Conservation (phyloP, 768 basidiomycete genomes). For the Filobasidium floriforme region DNA sequence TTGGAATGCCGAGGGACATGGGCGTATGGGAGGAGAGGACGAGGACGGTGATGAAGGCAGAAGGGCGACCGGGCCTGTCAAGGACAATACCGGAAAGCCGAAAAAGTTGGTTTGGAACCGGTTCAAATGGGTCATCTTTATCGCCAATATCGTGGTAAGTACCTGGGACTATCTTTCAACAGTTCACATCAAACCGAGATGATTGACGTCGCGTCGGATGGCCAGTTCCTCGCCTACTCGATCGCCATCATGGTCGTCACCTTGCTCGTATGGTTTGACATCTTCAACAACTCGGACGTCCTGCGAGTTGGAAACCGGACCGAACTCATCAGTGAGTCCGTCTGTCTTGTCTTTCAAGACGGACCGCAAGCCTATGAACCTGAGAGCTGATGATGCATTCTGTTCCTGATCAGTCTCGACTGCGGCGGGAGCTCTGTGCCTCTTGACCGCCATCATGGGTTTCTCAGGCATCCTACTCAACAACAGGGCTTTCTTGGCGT, state of each 20-base stretch:
- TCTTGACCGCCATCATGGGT: slow-evolving; percentile 63
- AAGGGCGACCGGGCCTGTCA: slow-evolving; percentile 33
- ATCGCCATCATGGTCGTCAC: slow-evolving; percentile 58
- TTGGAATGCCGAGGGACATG: slow-evolving; percentile 48
- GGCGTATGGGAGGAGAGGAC: slow-evolving; percentile 52
- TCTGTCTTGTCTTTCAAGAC: background rate
- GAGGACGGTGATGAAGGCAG: slow-evolving; percentile 56
- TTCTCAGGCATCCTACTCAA: slow-evolving; percentile 75
- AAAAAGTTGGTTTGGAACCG: slow-evolving; percentile 62
- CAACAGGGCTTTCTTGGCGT: slow-evolving; percentile 70
- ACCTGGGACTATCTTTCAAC: background rate
- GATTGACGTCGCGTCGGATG: slow-evolving; percentile 3
- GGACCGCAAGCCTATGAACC: background rate
- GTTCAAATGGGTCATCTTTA: slow-evolving; percentile 75
- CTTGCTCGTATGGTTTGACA: slow-evolving; percentile 69
- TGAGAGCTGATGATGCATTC: slow-evolving; percentile 1
- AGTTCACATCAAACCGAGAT: background rate
- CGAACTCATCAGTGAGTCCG: slow-evolving; percentile 55
- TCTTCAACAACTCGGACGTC: slow-evolving; percentile 62
- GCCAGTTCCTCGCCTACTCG: slow-evolving; percentile 57
- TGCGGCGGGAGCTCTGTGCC: slow-evolving; percentile 54
- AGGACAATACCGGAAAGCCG: slow-evolving; percentile 26
- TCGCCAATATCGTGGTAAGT: slow-evolving; percentile 57
- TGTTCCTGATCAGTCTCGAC: slow-evolving; percentile 52
- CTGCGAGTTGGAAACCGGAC: slow-evolving; percentile 61